Evolutionary conservation across 345 rosid species (phyloP).

Genomic region (Rubroshorea leprosula): DNA sequence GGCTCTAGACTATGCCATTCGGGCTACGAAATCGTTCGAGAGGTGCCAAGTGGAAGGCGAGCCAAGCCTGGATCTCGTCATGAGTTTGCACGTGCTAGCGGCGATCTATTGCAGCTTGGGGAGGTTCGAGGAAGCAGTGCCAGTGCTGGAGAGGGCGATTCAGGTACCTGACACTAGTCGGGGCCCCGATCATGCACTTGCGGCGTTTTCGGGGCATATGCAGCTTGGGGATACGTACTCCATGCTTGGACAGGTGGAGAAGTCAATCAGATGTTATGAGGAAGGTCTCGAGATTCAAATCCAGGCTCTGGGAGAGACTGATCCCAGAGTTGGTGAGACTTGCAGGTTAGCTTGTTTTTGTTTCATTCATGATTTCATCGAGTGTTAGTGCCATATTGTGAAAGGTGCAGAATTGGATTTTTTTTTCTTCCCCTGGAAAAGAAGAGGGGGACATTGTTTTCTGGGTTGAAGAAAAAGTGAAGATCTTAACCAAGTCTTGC

Average conservation of each 20-base stretch:
- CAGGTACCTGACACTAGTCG: conserved; percentile 62
- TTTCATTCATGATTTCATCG: neutral
- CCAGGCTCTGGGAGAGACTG: conserved; percentile 86
- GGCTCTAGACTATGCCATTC: conserved; percentile 87
- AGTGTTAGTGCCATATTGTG: conserved; percentile 1
- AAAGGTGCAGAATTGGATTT: neutral
- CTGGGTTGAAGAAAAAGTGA: too few relatives aligned
- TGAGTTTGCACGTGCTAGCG: conserved; percentile 94
- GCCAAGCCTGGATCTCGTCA: conserved; percentile 83
- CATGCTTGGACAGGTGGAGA: conserved; percentile 92
- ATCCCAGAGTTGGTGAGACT: conserved; percentile 98
- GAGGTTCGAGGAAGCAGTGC: conserved; percentile 88
- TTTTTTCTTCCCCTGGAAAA: neutral
- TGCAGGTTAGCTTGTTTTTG: conserved; percentile 58
- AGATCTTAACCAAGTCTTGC: too few relatives aligned
- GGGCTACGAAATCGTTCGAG: conserved; percentile 88
- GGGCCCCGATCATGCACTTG: conserved; percentile 87
- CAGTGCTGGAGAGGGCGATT: conserved; percentile 76
- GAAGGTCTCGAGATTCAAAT: conserved; percentile 95
- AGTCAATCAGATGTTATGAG: conserved; percentile 75
- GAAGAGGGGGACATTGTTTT: too few relatives aligned
- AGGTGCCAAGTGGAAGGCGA: conserved; percentile 68
- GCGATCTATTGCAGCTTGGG: conserved; percentile 95
- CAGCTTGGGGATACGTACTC: conserved; percentile 94
- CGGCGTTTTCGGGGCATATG: conserved; percentile 92